Evolutionary conservation across 176 grass and related monocot genomes (phyloP), one percentile per base, ranked within the genome.

Genomic region (Calamus simplicifolius): DNA sequence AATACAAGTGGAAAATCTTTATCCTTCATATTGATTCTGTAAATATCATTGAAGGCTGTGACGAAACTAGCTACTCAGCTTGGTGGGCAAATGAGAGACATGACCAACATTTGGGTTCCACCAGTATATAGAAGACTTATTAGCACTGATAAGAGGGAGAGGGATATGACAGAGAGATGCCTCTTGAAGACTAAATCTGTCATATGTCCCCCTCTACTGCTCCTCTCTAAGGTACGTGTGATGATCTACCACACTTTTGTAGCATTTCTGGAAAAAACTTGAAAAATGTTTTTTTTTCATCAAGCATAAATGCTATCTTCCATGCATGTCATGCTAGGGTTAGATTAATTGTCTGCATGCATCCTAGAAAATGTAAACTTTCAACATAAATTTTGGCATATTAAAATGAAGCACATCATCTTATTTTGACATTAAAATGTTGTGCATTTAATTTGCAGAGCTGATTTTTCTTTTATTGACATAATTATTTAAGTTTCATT

Each of bases 101-200:
- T 70, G 61, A 89, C 76, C 75, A 62, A 51, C 60, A 64, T 89
- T 71, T 95, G 85, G 90, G 76, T 71, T 77, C 90, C 79, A 28
- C 69, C 79, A 27, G 75, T 86, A 63, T 95, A 81, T 58, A 79
- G 67, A 64, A 95, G 85, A 58, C 90, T 95, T 70, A 52, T 89
- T 73, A 95, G 76, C 72, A 70, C 56, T 69, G 75, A 86, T 56
- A 86, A 86, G 56, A 50, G 62, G 31, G 82, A 89, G 67, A 72
- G 82, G 63, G 73, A 86, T 61, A 76, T 83, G 76, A 61, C 85
- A 59, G 85, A 86, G 73, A 89, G 90, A 70, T 95, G 77, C 66
- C 85, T 95, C 54, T 27, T 75, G 64, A 95, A 81, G 55, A 67
- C 80, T 27, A 86, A 74, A 78, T 69, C 76, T 6, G 8, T 67